phyloP scores from a whole-genome alignment of 2,329 filamentous ascomycete genomes.

The Alternaria postmessia region DNA sequence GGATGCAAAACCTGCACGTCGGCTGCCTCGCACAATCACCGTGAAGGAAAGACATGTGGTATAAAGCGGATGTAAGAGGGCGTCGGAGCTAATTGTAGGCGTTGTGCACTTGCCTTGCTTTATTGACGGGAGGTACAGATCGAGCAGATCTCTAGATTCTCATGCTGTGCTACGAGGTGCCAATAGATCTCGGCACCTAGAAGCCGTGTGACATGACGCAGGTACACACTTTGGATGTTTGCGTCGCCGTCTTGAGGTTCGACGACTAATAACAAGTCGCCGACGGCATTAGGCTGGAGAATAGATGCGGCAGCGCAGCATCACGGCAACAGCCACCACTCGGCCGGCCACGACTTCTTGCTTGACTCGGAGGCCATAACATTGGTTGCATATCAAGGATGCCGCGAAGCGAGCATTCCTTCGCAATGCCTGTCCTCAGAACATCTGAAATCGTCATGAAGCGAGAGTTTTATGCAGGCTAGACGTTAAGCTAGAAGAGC shows the following conservation, averaged over 20 bases:
- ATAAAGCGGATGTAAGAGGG: slow-evolving; percentile 6
- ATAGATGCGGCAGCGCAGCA: background rate
- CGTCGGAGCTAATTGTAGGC: background rate
- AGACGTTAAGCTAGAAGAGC: slow-evolving; percentile 13
- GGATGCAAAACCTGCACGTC: background rate
- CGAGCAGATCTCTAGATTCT: background rate
- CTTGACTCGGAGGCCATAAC: background rate
- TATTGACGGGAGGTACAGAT: slow-evolving; percentile 10
- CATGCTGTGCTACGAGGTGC: slow-evolving; percentile 1
- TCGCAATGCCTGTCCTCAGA: background rate
- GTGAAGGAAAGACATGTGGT: background rate
- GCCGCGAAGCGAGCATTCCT: background rate
- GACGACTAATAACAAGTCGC: background rate
- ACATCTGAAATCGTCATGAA: background rate
- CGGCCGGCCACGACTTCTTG: background rate
- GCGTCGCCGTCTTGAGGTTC: slow-evolving; percentile 3
- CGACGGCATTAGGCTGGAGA: slow-evolving; percentile 1
- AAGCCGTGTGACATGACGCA: background rate
- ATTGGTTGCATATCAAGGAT: background rate
- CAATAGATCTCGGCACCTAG: background rate
- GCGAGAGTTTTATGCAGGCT: slow-evolving; percentile 11
- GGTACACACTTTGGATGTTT: background rate
- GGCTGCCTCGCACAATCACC: background rate
- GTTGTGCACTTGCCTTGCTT: slow-evolving; percentile 2
- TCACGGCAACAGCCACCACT: background rate